Percentiles rank a stretch among this genome's conserved stretches.
phyloP scores from a whole-genome alignment of 164 flowering plant genomes.

The Litsea cubeba region DNA sequence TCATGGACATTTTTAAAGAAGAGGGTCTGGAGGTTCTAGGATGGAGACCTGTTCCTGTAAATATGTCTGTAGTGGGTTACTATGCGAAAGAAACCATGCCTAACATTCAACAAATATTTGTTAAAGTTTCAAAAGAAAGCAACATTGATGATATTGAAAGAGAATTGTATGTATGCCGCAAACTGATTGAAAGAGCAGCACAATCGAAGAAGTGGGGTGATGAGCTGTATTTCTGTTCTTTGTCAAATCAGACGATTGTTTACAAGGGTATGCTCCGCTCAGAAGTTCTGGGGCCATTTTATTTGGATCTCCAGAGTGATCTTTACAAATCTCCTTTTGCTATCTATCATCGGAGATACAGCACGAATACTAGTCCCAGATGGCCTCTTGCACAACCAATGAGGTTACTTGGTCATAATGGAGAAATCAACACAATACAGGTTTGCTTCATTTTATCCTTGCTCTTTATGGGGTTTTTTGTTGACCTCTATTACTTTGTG shows the following conservation, averaged over 20 bases:
- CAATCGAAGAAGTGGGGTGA: slow-evolving; percentile 69
- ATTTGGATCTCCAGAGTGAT: slow-evolving; percentile 78
- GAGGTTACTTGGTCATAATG: slow-evolving; percentile 99
- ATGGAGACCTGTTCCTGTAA: slow-evolving; percentile 94
- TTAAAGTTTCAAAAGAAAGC: slow-evolving; percentile 68
- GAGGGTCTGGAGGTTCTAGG: slow-evolving; percentile 98
- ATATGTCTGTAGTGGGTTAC: slow-evolving; percentile 73
- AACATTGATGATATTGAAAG: slow-evolving; percentile 87
- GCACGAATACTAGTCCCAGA: slow-evolving; percentile 97
- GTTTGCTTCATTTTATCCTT: slow-evolving; percentile 26
- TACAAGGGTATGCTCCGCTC: slow-evolving; percentile 99
- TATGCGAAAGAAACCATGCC: slow-evolving; percentile 93
- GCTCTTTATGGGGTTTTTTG: background rate
- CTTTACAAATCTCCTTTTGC: slow-evolving; percentile 87
- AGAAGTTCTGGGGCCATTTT: slow-evolving; percentile 87
- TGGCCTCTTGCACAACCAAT: slow-evolving; percentile 99
- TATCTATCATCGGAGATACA: slow-evolving; percentile 92
- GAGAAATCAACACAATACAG: slow-evolving; percentile 98
- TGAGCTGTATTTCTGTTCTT: slow-evolving; percentile 91
- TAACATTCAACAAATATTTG: slow-evolving; percentile 88
- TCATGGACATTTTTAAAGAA: slow-evolving; percentile 57
- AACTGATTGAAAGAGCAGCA: slow-evolving; percentile 72
- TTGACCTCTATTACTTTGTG: background rate
- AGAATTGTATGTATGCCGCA: slow-evolving; percentile 87
- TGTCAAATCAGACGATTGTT: slow-evolving; percentile 92